A percentile compares a stretch with the other conserved stretches of the same genome.
Conservation (phyloP, 2,329 filamentous ascomycete genomes). For the Penicillium sumatraense region DNA sequence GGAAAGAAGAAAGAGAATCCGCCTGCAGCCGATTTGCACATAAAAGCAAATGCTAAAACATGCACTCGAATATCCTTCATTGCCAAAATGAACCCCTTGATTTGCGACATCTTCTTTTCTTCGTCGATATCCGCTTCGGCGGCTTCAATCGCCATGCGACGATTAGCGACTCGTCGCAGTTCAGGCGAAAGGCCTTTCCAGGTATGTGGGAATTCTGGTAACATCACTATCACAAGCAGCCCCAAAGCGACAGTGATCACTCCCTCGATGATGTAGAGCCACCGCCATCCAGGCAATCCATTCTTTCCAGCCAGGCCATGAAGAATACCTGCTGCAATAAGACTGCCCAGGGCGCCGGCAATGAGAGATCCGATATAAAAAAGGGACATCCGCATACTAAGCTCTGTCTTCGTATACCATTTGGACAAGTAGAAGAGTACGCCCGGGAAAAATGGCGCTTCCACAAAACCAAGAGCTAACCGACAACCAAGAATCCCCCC, state of each 20-base stretch:
- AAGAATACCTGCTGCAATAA: slow-evolving; percentile 36
- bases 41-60: slow-evolving; percentile 50
- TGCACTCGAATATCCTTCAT: slow-evolving; percentile 57
- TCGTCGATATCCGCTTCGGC: slow-evolving; percentile 56
- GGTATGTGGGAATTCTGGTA: slow-evolving; percentile 44
- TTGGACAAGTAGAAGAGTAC: slow-evolving; percentile 33
- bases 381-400: slow-evolving; percentile 52
- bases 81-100: slow-evolving; percentile 56
- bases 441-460: slow-evolving; percentile 52
- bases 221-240: slow-evolving; percentile 2
- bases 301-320: slow-evolving; percentile 41
- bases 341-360: slow-evolving; percentile 46
- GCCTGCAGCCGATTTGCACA: slow-evolving; percentile 36
- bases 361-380: slow-evolving; percentile 49
- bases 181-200: slow-evolving; percentile 50
- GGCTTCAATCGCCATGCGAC: slow-evolving; percentile 56
- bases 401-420: slow-evolving; percentile 14
- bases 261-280: slow-evolving; percentile 49
- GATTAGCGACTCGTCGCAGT: slow-evolving; percentile 52
- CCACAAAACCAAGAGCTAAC: slow-evolving; percentile 47
- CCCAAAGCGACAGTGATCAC: slow-evolving; percentile 31
- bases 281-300: slow-evolving; percentile 47
- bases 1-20: slow-evolving; percentile 1
- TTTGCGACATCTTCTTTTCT: slow-evolving; percentile 51
- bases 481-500: slow-evolving; percentile 48